Percentiles rank a stretch among this genome's conserved stretches.
These are phyloP conservation scores for Verticillium tricorpus DNA, from an alignment of 2,329 filamentous ascomycete genomes.

Conservation along the genomic window DNA sequence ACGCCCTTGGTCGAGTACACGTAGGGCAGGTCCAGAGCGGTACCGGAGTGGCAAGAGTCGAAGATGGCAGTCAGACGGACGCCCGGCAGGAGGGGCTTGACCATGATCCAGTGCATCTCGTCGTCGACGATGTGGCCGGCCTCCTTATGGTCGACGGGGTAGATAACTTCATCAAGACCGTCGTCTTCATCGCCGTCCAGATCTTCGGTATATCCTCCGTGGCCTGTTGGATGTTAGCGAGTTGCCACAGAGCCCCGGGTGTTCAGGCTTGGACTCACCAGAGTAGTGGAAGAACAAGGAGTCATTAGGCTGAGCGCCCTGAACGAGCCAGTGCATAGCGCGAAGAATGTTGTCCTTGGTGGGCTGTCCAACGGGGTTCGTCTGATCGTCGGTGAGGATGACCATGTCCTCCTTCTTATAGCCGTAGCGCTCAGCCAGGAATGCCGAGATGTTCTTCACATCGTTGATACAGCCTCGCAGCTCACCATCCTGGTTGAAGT, in stretches of 20 bases:
- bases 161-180: constrained; percentile 79
- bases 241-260: constrained; percentile 3
- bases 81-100: constrained; percentile 49
- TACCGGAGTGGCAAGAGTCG: constrained; percentile 64
- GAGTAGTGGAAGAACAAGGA: constrained; percentile 98
- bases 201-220: constrained; percentile 78
- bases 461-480: constrained; percentile 94
- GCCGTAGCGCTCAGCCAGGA: constrained; percentile 82
- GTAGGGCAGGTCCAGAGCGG: constrained; percentile 62
- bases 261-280: constrained; percentile 45
- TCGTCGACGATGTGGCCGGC: constrained; percentile 81
- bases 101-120: constrained; percentile 74
- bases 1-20: constrained; percentile 66
- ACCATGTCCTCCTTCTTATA: constrained; percentile 98
- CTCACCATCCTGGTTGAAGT: constrained; percentile 88
- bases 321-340: constrained; percentile 97
- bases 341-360: constrained; percentile 93
- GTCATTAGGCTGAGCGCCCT: constrained; percentile 87
- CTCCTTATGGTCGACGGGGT: constrained; percentile 75
- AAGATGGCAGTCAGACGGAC: constrained; percentile 60
- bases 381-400: constrained; percentile 90
- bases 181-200: constrained; percentile 77
- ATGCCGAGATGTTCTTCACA: constrained; percentile 93
- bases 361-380: constrained; percentile 95
- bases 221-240: constrained; percentile 40